These are phyloP conservation scores for Candida ponderosae DNA, from an alignment of 805 yeast species.

Conservation along the genomic window DNA sequence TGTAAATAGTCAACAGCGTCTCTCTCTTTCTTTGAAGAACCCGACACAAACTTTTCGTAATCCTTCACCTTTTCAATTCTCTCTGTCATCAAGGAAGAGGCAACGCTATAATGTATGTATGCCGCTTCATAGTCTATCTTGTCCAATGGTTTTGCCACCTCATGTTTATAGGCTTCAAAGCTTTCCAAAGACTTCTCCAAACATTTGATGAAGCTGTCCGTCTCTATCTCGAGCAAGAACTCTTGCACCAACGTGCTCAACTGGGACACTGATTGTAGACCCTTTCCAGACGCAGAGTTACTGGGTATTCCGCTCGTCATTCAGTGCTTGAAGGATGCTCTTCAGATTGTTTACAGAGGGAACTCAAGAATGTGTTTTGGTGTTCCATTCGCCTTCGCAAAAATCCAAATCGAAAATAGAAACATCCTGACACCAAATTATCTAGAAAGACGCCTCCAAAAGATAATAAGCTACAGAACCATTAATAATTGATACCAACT, in stretches of 20 bases:
- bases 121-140: conserved; percentile 10
- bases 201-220: conserved; percentile 1
- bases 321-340: no score
- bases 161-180: conserved; percentile 5
- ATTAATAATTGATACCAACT: no score
- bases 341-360: no score
- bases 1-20: not conserved
- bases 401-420: not conserved
- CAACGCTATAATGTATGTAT: conserved; percentile 7
- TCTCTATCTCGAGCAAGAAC: conserved; percentile 5
- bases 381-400: not conserved
- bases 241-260: conserved; percentile 3
- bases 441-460: not conserved
- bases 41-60: not conserved
- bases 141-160: not conserved
- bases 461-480: not conserved
- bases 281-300: no score
- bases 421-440: not conserved
- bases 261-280: not conserved
- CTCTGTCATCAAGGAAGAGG: conserved; percentile 1
- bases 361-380: no score
- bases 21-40: not conserved
- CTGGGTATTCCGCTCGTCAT: not conserved
- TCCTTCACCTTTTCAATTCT: conserved; percentile 6
- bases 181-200: conserved; percentile 8